Evolutionary conservation across 768 basidiomycete species (phyloP).

Genomic region (Clavaria fumosa): DNA sequence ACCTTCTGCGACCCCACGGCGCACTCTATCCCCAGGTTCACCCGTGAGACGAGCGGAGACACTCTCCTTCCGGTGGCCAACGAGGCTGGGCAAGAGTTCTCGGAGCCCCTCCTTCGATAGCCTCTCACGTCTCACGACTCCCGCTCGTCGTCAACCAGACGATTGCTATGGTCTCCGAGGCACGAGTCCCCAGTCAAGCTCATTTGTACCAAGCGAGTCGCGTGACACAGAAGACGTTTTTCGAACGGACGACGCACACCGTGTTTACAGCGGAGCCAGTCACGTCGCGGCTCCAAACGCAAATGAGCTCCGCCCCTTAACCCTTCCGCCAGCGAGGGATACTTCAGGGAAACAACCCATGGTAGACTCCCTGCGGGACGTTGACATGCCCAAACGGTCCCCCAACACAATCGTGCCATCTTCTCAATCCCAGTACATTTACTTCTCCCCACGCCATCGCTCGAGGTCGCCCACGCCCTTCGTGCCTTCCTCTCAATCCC

Average conservation of each 20-base stretch:
- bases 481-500: conserved; percentile 9
- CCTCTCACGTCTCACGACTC: no score
- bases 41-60: no score
- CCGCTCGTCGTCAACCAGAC: no score
- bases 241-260: not conserved
- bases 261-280: not conserved
- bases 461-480: not conserved
- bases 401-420: conserved; percentile 2
- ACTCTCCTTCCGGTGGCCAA: no score
- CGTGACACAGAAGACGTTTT: not conserved
- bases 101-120: no score
- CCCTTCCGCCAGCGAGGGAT: not conserved
- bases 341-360: not conserved
- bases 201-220: no score
- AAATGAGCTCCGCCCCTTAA: not conserved
- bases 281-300: not conserved
- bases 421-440: conserved; percentile 7
- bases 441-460: not conserved
- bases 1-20: no score
- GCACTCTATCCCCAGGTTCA: no score
- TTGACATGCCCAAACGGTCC: not conserved
- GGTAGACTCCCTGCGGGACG: not conserved
- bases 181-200: no score
- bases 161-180: no score
- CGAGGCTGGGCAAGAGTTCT: no score